A percentile compares a stretch with the other conserved stretches of the same genome.
phyloP scores from a whole-genome alignment of 257 asterid genomes.

The Salvia hispanica region DNA sequence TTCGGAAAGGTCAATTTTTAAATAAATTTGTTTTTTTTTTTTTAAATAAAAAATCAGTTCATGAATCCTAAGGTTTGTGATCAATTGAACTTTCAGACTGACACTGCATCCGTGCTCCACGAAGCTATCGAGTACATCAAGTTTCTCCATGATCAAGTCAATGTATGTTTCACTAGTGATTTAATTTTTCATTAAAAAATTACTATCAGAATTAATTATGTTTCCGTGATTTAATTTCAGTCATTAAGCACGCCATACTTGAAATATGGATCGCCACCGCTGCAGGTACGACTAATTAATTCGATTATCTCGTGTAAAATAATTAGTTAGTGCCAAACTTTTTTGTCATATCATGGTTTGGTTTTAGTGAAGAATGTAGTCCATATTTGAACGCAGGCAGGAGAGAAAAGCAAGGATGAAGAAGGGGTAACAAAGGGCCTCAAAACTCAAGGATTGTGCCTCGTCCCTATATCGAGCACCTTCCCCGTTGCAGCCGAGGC shows the following conservation, averaged over 20 bases:
- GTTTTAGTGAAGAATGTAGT: background rate
- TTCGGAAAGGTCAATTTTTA: no score
- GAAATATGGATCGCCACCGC: slow-evolving; percentile 58
- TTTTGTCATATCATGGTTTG: background rate
- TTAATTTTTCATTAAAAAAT: no score
- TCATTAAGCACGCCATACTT: slow-evolving; percentile 66
- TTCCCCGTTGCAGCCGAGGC: slow-evolving; percentile 73
- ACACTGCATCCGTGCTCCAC: slow-evolving; percentile 95
- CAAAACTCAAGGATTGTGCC: slow-evolving; percentile 77
- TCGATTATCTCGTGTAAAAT: slow-evolving; percentile 13
- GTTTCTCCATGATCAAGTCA: slow-evolving; percentile 90
- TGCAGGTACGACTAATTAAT: slow-evolving; percentile 45
- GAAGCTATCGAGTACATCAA: slow-evolving; percentile 91
- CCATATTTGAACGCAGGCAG: slow-evolving; percentile 35
- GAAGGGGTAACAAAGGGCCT: slow-evolving; percentile 53
- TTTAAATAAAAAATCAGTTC: no score
- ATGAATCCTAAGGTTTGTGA: background rate
- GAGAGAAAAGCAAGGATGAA: slow-evolving; percentile 39
- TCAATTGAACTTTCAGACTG: slow-evolving; percentile 55
- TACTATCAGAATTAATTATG: background rate
- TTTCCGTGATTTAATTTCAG: slow-evolving; percentile 41
- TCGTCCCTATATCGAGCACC: slow-evolving; percentile 85
- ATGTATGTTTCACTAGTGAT: slow-evolving; percentile 45
- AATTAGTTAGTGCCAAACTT: background rate
- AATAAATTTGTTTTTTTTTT: no score